These are phyloP conservation scores for Flaveria sonorensis DNA, from an alignment of 129 eudicot species.

Conservation along the genomic window DNA sequence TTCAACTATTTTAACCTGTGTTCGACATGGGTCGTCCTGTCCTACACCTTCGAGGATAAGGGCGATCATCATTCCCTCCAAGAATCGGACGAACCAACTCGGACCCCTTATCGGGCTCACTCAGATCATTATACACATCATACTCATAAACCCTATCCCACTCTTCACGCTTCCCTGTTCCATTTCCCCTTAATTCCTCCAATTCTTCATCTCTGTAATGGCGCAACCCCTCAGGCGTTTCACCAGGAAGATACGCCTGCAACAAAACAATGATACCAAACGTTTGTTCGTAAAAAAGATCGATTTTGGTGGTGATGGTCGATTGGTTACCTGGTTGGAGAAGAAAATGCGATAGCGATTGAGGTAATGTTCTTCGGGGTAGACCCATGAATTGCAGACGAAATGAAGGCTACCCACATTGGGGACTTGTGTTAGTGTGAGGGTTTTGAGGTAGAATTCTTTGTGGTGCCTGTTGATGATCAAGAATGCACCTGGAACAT, in stretches of 20 bases:
- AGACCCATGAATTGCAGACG: slow-evolving; percentile 75
- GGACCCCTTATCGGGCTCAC: slow-evolving; percentile 63
- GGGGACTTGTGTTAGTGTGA: slow-evolving; percentile 49
- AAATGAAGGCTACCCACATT: slow-evolving; percentile 48
- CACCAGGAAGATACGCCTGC: slow-evolving; percentile 72
- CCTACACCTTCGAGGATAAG: slow-evolving; percentile 90
- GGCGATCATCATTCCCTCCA: slow-evolving; percentile 66
- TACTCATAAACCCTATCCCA: slow-evolving; percentile 94
- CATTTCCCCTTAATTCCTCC: slow-evolving; percentile 63
- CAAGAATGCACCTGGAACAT: slow-evolving; percentile 61
- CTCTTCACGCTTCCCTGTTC: slow-evolving; percentile 61
- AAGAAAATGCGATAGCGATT: slow-evolving; percentile 53
- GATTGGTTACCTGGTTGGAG: slow-evolving; percentile 48
- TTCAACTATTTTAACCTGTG: slow-evolving; percentile 38
- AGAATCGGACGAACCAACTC: slow-evolving; percentile 58
- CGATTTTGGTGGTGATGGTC: background rate
- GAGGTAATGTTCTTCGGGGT: slow-evolving; percentile 36
- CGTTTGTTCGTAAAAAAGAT: no score
- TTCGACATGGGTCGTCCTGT: slow-evolving; percentile 71
- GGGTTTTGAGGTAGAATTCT: slow-evolving; percentile 61
- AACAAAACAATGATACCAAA: background rate
- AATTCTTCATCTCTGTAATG: slow-evolving; percentile 65
- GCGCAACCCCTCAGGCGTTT: slow-evolving; percentile 63
- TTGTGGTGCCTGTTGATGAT: slow-evolving; percentile 46
- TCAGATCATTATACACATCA: slow-evolving; percentile 77